Evolutionary conservation across 1,139 yeast species (phyloP).

Genomic region (Candida neerlandica): DNA sequence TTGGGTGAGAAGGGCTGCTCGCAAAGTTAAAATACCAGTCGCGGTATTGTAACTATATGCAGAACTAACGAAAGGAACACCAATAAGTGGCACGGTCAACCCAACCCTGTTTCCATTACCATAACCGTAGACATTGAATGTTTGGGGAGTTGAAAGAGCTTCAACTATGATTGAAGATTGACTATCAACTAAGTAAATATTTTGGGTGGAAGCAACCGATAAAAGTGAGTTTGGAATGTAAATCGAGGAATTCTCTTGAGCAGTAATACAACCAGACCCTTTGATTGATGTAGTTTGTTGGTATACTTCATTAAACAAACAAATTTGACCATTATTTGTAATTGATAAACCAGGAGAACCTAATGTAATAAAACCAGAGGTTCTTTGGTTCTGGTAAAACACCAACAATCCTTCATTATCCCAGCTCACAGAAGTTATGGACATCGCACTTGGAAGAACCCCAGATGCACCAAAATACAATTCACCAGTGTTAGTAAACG

Average conservation of each 20-base stretch:
- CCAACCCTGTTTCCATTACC: constrained; percentile 34
- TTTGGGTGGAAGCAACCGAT: constrained; percentile 22
- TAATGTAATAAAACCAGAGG: constrained; percentile 21
- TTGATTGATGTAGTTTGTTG: constrained; percentile 25
- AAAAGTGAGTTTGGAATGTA: constrained; percentile 22
- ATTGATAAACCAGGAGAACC: constrained; percentile 24
- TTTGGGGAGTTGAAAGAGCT: constrained; percentile 21
- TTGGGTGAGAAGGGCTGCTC: constrained; percentile 14
- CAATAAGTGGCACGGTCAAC: constrained; percentile 20
- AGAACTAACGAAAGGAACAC: constrained; percentile 14
- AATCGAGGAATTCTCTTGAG: constrained; percentile 24
- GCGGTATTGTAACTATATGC: constrained; percentile 16
- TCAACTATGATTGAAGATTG: constrained; percentile 24
- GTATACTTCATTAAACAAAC: constrained; percentile 28
- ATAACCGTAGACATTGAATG: constrained; percentile 32
- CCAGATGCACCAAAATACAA: constrained; percentile 31
- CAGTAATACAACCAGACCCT: constrained; percentile 34
- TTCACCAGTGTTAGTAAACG: constrained; percentile 31
- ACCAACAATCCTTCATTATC: constrained; percentile 29
- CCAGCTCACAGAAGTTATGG: constrained; percentile 26
- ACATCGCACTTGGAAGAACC: constrained; percentile 20
- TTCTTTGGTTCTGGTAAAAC: constrained; percentile 25
- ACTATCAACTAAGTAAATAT: constrained; percentile 23
- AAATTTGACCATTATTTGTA: constrained; percentile 32
- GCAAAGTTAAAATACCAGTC: constrained; percentile 26